These are phyloP conservation scores for Vitis labrusca DNA, from an alignment of 164 flowering plant genomes.

Conservation along the genomic window DNA sequence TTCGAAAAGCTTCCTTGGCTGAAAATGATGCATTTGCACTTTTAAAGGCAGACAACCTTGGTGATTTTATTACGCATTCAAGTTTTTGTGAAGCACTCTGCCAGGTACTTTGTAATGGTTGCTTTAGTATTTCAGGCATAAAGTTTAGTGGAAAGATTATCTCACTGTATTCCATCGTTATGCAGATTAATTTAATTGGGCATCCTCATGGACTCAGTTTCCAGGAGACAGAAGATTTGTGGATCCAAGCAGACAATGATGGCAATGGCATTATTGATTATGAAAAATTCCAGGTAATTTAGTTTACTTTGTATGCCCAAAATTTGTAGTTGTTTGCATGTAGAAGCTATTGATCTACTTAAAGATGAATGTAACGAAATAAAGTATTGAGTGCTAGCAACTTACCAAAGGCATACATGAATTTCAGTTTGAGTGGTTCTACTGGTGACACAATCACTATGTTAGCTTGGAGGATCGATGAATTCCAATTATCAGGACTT, in stretches of 20 bases:
- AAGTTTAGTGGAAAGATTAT: slow-evolving; percentile 1
- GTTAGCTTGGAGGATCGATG: no score
- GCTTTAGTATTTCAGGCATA: no score
- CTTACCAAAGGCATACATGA: no score
- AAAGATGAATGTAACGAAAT: no score
- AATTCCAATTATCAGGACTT: no score
- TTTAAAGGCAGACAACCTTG: slow-evolving; percentile 61
- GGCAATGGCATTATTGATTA: slow-evolving; percentile 77
- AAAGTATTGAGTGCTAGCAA: no score
- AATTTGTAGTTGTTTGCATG: no score
- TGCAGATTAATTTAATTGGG: slow-evolving; percentile 76
- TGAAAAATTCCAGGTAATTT: slow-evolving; percentile 73
- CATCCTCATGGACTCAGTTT: slow-evolving; percentile 63
- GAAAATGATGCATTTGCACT: slow-evolving; percentile 81
- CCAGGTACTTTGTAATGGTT: slow-evolving; percentile 50
- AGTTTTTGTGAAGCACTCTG: slow-evolving; percentile 81
- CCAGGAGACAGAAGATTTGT: slow-evolving; percentile 73
- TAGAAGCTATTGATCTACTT: no score
- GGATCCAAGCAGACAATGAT: slow-evolving; percentile 83
- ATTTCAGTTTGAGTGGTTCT: no score
- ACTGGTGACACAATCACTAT: no score
- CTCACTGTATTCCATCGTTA: neutral
- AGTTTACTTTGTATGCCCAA: no score
- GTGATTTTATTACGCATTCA: slow-evolving; percentile 66
- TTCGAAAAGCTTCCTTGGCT: slow-evolving; percentile 61